Evolutionary conservation across 768 basidiomycete species (phyloP), one percentile per base, ranked within the genome.

Genomic region (Tubosaeta sp.): DNA sequence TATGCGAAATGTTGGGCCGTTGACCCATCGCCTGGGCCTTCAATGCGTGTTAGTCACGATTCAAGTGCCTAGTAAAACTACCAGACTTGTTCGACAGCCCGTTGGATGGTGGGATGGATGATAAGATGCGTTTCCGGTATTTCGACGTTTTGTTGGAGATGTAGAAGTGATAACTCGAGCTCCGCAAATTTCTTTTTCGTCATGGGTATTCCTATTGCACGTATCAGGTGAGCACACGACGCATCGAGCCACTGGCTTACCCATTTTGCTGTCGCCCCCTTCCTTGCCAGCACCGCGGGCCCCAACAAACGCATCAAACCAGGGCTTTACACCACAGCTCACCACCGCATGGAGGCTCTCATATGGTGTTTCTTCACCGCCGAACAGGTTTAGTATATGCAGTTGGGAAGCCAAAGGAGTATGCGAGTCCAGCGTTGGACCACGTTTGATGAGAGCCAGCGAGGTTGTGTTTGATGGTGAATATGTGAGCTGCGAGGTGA

Each of bases 111-210:
- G 34, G 93, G 93, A 64, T 98, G 95, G 48, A 97, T 89, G 57
- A 90, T 76, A 29, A 98, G 83, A 60, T 93, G 87, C 5, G 93
- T 95, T 70, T 98, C 93, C 1, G 97, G 97, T 48, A 98, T 98
- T 74, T 99, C 97, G 57, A 98, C 95, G 61, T 99, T 99, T 70
- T 98, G 97, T 65, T 98, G 95, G 6, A 98, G 79, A 66, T 99
- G 97, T 2, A 98, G 75, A 14, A 98, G 74, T 2, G 92, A 94
- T 10, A 97, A 73, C 69, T 99, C 95, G 50, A 98, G 84, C 62
- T 99, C 97, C 8, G 97, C 95, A 64, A 98, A 97, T 72, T 97
- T 98, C 77, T 95, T 95, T 82, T 97, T 98, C 43, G 95, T 94
- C 80, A 97, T 91, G 4, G 97, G 97, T 52, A 99, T 98, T 46